Conservation (phyloP, 2,329 filamentous ascomycete species). For the Alternaria infectoria region DNA sequence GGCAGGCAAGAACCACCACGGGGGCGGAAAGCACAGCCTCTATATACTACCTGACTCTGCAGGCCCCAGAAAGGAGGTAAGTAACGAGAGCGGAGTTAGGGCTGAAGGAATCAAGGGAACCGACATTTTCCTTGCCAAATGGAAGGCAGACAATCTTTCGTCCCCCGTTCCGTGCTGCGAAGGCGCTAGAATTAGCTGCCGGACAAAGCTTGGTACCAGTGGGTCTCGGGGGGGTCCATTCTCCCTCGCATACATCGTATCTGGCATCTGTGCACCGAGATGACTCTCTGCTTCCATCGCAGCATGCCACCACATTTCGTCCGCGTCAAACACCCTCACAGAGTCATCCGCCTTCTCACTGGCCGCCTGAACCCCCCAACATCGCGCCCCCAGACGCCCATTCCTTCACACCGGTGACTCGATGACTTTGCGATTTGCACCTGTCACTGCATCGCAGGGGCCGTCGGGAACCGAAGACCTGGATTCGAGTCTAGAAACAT, state of each 20-base stretch:
- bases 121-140: not conserved
- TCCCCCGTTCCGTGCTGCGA: constrained; percentile 1
- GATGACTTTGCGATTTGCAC: constrained; percentile 9
- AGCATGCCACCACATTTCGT: not conserved
- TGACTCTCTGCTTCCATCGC: not conserved
- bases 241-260: not conserved
- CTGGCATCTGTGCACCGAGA: not conserved
- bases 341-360: not conserved
- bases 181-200: constrained; percentile 5
- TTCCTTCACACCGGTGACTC: not conserved
- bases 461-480: not conserved
- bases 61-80: not conserved
- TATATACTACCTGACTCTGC: not conserved
- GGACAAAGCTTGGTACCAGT: constrained; percentile 3
- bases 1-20: not conserved
- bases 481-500: not conserved
- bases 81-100: not conserved
- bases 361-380: constrained; percentile 14
- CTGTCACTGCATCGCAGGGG: constrained; percentile 6
- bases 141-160: not conserved
- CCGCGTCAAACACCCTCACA: not conserved
- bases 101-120: constrained; percentile 1
- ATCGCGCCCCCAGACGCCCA: not conserved
- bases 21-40: not conserved
- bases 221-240: not conserved